A percentile compares a stretch with the other conserved stretches of the same genome.
Conservation (phyloP, 352 stramenopile species). For the Aphanomyces euteiches region DNA sequence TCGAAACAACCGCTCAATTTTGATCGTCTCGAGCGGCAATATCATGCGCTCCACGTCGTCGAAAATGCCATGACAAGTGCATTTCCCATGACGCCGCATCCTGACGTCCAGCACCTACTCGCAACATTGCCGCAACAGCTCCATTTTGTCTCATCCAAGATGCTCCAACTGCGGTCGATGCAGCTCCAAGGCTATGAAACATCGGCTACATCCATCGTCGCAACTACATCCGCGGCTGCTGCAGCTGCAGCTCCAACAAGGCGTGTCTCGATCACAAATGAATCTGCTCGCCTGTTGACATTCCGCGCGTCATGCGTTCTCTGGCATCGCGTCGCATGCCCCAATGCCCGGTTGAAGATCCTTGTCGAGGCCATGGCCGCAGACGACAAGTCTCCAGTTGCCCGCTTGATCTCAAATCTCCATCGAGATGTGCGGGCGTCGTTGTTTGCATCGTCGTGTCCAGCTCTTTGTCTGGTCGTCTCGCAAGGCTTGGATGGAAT, state of each 20-base stretch:
- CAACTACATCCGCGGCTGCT: slow-evolving; percentile 29
- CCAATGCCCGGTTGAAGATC: slow-evolving; percentile 41
- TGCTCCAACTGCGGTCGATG: slow-evolving; percentile 52
- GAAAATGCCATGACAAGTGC: slow-evolving; percentile 40
- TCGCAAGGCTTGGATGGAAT: neutral
- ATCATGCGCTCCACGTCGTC: slow-evolving; percentile 45
- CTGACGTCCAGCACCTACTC: slow-evolving; percentile 39
- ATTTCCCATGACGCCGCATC: slow-evolving; percentile 7
- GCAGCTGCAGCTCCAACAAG: slow-evolving; percentile 12
- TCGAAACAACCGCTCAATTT: slow-evolving; percentile 41
- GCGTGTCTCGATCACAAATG: slow-evolving; percentile 29
- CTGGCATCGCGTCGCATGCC: slow-evolving; percentile 35
- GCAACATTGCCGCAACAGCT: slow-evolving; percentile 35
- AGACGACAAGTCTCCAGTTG: slow-evolving; percentile 40
- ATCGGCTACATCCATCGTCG: slow-evolving; percentile 29
- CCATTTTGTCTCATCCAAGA: slow-evolving; percentile 42
- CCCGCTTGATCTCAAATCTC: slow-evolving; percentile 44
- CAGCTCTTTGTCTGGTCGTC: slow-evolving; percentile 8
- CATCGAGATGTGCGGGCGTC: slow-evolving; percentile 51
- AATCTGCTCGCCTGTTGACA: slow-evolving; percentile 35
- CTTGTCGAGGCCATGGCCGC: slow-evolving; percentile 48
- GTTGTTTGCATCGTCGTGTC: slow-evolving; percentile 32
- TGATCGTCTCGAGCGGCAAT: slow-evolving; percentile 63
- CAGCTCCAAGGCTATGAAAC: slow-evolving; percentile 46
- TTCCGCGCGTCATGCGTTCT: slow-evolving; percentile 51